Evolutionary conservation across 2,329 filamentous ascomycete genomes (phyloP).

Genomic region (Endocalyx cinctus): DNA sequence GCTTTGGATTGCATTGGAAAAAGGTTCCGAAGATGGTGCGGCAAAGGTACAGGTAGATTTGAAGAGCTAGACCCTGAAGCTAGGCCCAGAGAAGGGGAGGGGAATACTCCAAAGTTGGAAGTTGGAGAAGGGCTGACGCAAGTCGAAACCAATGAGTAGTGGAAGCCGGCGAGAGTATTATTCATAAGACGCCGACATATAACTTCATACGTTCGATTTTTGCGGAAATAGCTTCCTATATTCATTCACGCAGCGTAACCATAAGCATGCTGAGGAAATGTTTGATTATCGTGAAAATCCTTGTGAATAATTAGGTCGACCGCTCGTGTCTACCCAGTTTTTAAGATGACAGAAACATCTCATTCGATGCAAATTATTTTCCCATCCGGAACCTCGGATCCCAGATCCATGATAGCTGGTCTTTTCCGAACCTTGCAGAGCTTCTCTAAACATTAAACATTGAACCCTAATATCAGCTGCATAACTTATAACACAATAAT

Average conservation of each 20-base stretch:
- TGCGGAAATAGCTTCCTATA: constrained; percentile 11
- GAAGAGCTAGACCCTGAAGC: too few species aligned
- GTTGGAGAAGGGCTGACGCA: constrained; percentile 9
- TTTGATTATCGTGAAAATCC: constrained; percentile 7
- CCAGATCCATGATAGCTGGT: constrained; percentile 8
- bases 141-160: too few species aligned
- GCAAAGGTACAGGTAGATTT: too few species aligned
- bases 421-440: constrained; percentile 11
- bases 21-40: too few species aligned
- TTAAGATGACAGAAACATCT: constrained; percentile 7
- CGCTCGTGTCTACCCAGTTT: constrained; percentile 10
- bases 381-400: constrained; percentile 10
- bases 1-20: too few species aligned
- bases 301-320: neutral
- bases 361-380: constrained; percentile 12
- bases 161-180: too few species aligned
- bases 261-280: constrained; percentile 8
- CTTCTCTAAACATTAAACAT: too few species aligned
- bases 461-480: too few species aligned
- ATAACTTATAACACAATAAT: too few species aligned
- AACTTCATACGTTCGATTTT: too few species aligned
- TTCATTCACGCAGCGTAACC: constrained; percentile 10
- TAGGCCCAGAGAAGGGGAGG: too few species aligned
- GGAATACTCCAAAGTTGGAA: constrained; percentile 1
- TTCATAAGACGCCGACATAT: too few species aligned